Evolutionary conservation across 345 rosid genomes (phyloP), one percentile per base, ranked within the genome.

Genomic region (Dovyalis caffra): DNA sequence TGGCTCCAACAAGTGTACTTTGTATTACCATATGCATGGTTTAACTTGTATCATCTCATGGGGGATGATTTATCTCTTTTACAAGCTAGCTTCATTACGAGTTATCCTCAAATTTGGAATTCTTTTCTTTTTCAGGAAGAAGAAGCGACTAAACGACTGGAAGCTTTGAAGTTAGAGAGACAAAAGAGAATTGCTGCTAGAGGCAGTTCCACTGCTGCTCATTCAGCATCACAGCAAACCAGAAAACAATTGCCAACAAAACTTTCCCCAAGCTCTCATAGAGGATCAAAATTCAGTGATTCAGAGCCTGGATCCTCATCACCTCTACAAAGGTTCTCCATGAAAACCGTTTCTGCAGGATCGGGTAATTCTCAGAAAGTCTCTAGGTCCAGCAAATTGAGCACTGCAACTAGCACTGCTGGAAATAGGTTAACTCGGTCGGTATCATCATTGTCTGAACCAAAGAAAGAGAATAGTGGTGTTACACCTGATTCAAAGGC

Each of bases 181-280:
- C 97, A 94, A 77, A 90, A 94, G 85, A 83, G 98, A 84, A 94
- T 94, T 72, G 90, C 97, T 77, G 85, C 97, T 47, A 87, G 89
- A 79, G 86, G 88, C 71, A 81, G 88, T 76, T 77, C 93, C 31
- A 61, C 74, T 38, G 76, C 87, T 63, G 81, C 80, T 71, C 91
- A 82, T 78, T 68, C 90, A 74, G 73, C 86, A 43, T 76, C 77
- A 58, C 87, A 80, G 66, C 91, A 80, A 87, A 73, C 82, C 71
- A 84, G 82, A 80, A 95, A 87, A 82, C 84, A 73, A 35, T 69
- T 90, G 58, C 86, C 86, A 2, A 74, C 78, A 60, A 92, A 91
- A 84, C 83, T 83, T 83, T 93, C 93, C 63, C 92, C 92, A 0
- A 77, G 86, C 51, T 83, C 91, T 84, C 84, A 77, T 65, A 88